Evolutionary conservation across 2,329 filamentous ascomycete species (phyloP).

Genomic region (Pseudogymnoascus destructans): DNA sequence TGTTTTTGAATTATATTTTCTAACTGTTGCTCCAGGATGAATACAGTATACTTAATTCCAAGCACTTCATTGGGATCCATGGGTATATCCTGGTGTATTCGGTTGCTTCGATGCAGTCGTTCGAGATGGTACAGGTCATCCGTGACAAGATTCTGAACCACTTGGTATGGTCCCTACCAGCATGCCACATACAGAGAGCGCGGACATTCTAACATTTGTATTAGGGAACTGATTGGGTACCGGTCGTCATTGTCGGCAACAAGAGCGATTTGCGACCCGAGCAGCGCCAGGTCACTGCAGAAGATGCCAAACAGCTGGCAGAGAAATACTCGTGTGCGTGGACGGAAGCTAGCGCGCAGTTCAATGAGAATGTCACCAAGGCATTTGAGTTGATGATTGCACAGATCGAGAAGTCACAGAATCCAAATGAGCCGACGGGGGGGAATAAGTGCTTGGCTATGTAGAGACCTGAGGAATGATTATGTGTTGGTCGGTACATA

Average conservation of each 20-base stretch:
- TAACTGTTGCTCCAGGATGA: constrained; percentile 53
- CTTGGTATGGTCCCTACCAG: constrained; percentile 44
- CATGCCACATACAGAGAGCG: not conserved
- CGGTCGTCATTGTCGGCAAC: constrained; percentile 90
- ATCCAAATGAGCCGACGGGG: constrained; percentile 69
- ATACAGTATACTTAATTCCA: constrained; percentile 95
- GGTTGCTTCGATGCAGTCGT: constrained; percentile 85
- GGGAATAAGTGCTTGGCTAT: constrained; percentile 76
- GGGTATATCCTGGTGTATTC: constrained; percentile 98
- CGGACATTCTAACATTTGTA: constrained; percentile 11
- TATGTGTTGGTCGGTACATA: not conserved
- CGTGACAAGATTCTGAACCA: constrained; percentile 96
- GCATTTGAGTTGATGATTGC: constrained; percentile 90
- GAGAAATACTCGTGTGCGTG: constrained; percentile 85
- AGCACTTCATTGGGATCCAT: constrained; percentile 98
- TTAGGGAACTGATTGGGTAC: constrained; percentile 82
- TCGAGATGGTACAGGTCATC: constrained; percentile 95
- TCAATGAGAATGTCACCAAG: constrained; percentile 85
- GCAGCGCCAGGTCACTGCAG: constrained; percentile 76
- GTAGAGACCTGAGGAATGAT: constrained; percentile 35
- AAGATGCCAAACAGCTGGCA: constrained; percentile 73
- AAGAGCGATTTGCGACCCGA: constrained; percentile 90
- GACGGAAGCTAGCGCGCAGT: constrained; percentile 87
- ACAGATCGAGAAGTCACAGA: constrained; percentile 89
- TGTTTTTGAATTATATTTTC: constrained; percentile 12